A percentile compares a stretch with the other conserved stretches of the same genome.
These are phyloP conservation scores for Ascochyta clinopodiicola DNA, from an alignment of 2,329 filamentous ascomycete genomes.

Conservation along the genomic window DNA sequence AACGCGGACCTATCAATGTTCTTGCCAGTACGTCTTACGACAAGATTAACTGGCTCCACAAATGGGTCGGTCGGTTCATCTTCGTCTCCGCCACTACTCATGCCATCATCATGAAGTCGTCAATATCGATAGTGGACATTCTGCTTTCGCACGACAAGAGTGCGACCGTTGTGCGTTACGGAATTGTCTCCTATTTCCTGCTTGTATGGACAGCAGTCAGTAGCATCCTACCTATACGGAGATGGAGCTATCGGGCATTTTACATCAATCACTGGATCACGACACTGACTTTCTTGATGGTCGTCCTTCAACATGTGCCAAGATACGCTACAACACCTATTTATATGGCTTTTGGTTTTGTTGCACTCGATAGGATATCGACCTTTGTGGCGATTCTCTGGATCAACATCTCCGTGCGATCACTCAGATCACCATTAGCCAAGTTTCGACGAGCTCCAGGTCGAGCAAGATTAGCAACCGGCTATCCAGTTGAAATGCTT, in stretches of 20 bases:
- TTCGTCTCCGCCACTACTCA: constrained; percentile 38
- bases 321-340: constrained; percentile 30
- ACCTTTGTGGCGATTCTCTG: constrained; percentile 14
- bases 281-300: constrained; percentile 28
- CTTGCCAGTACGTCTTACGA: constrained; percentile 31
- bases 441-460: constrained; percentile 16
- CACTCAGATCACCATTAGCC: constrained; percentile 14
- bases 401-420: constrained; percentile 28
- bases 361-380: constrained; percentile 26
- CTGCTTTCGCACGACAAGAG: constrained; percentile 25
- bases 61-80: constrained; percentile 30
- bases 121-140: constrained; percentile 29
- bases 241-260: constrained; percentile 34
- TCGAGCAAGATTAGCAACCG: constrained; percentile 24
- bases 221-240: constrained; percentile 30
- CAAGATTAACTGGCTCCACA: constrained; percentile 33
- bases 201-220: constrained; percentile 35
- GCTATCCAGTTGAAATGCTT: constrained; percentile 34
- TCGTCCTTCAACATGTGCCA: constrained; percentile 34
- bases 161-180: constrained; percentile 33
- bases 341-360: constrained; percentile 24
- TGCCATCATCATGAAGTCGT: constrained; percentile 34
- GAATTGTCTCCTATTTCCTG: constrained; percentile 29
- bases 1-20: constrained; percentile 32
- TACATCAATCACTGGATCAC: constrained; percentile 38